phyloP scores from a whole-genome alignment of 2,329 filamentous ascomycete genomes.

The Venturia carpophila region DNA sequence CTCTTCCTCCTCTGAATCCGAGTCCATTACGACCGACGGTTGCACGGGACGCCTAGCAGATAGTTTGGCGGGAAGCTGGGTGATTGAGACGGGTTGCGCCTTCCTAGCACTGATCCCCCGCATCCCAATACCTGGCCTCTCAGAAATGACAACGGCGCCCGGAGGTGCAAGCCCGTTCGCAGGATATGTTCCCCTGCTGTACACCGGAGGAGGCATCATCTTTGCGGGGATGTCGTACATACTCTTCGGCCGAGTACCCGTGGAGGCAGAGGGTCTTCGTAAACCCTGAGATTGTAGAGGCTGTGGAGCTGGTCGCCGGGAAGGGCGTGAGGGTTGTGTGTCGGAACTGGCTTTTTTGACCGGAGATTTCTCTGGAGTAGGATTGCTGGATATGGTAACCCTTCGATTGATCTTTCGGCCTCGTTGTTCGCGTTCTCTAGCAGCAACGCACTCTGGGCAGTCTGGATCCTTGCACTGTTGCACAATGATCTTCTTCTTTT shows the following conservation, averaged over 20 bases:
- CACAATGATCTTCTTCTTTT: background rate
- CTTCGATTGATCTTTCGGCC: conserved; percentile 3
- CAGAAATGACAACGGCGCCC: background rate
- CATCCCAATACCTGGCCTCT: conserved; percentile 1
- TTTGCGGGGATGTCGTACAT: conserved; percentile 12
- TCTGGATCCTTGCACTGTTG: conserved; percentile 13
- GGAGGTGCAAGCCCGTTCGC: background rate
- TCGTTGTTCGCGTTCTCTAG: conserved; percentile 10
- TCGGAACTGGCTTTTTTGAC: conserved; percentile 8
- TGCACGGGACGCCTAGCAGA: conserved; percentile 1
- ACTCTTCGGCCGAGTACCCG: conserved; percentile 4
- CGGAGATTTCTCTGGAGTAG: conserved; percentile 12
- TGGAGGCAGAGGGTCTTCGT: background rate
- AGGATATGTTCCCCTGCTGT: background rate
- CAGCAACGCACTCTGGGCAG: conserved; percentile 13
- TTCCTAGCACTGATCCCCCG: background rate
- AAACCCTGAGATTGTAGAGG: background rate
- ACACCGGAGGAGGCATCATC: background rate
- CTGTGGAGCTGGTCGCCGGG: background rate
- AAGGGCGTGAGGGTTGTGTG: background rate
- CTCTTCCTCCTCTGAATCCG: conserved; percentile 2
- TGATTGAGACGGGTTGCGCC: conserved; percentile 3
- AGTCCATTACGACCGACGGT: conserved; percentile 2
- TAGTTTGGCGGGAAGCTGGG: background rate
- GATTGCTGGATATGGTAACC: background rate